Percentiles rank a stretch among this genome's conserved stretches.
These are phyloP conservation scores for Penicillium salamii DNA, from an alignment of 495 filamentous ascomycete genomes.

Conservation along the genomic window DNA sequence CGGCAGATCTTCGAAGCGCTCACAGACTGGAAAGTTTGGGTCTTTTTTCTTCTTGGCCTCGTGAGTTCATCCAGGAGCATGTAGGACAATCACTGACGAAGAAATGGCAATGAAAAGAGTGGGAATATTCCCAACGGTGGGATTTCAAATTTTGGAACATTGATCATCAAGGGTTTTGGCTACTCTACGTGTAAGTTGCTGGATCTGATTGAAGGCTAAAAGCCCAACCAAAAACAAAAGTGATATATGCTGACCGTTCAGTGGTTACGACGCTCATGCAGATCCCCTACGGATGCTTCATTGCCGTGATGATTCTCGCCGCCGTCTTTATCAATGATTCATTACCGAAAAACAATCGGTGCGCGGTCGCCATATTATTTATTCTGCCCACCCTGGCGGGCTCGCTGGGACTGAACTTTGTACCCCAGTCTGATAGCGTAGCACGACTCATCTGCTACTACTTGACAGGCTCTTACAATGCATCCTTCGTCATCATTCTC, in stretches of 20 bases:
- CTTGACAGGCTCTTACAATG: conserved; percentile 55
- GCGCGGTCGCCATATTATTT: conserved; percentile 45
- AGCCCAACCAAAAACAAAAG: too few species aligned
- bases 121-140: conserved; percentile 41
- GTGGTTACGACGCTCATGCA: conserved; percentile 42
- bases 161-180: conserved; percentile 58
- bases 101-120: too few species aligned
- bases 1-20: conserved; percentile 49
- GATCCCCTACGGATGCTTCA: conserved; percentile 53
- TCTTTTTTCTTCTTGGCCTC: conserved; percentile 33
- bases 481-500: conserved; percentile 54
- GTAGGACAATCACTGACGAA: too few species aligned
- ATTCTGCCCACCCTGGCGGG: conserved; percentile 49
- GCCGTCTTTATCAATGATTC: conserved; percentile 51
- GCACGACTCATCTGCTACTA: conserved; percentile 50
- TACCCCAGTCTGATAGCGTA: conserved; percentile 33
- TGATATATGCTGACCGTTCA: not conserved
- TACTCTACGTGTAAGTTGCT: conserved; percentile 40
- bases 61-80: conserved; percentile 1
- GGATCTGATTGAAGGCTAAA: too few species aligned
- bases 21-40: conserved; percentile 47
- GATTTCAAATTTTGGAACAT: conserved; percentile 55
- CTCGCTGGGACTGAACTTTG: conserved; percentile 48
- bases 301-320: conserved; percentile 47
- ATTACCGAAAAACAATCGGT: conserved; percentile 46